Evolutionary conservation across 345 rosid genomes (phyloP).

Genomic region (Citrus cavaleriei): DNA sequence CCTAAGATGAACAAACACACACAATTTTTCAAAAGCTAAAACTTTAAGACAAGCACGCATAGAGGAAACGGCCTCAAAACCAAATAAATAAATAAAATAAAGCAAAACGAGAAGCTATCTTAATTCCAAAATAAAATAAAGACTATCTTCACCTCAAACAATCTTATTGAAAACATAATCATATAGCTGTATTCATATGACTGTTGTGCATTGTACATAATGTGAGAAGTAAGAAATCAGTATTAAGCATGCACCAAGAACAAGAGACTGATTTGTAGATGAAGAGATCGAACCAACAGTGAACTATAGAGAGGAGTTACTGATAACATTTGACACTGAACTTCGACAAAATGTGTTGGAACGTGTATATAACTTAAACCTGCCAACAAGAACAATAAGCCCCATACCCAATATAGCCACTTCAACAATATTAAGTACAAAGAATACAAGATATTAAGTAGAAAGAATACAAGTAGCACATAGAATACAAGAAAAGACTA

Average conservation of each 20-base stretch:
- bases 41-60: background rate
- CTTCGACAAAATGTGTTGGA: background rate
- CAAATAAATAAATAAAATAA: no score
- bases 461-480: background rate
- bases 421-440: background rate
- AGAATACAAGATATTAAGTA: background rate
- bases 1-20: background rate
- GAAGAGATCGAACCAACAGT: background rate
- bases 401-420: background rate
- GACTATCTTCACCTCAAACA: background rate
- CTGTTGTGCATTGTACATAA: background rate
- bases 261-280: background rate
- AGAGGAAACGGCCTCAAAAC: background rate
- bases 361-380: background rate
- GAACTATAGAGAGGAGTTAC: background rate
- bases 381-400: background rate
- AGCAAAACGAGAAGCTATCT: background rate
- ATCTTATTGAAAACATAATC: background rate
- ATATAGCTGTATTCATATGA: background rate
- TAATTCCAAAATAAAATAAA: background rate
- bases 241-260: background rate
- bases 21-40: background rate
- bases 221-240: background rate
- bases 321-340: background rate
- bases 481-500: background rate